Evolutionary conservation across 1,139 yeast species (phyloP).

Genomic region (Hyphopichia wangnamkhiaoensis): DNA sequence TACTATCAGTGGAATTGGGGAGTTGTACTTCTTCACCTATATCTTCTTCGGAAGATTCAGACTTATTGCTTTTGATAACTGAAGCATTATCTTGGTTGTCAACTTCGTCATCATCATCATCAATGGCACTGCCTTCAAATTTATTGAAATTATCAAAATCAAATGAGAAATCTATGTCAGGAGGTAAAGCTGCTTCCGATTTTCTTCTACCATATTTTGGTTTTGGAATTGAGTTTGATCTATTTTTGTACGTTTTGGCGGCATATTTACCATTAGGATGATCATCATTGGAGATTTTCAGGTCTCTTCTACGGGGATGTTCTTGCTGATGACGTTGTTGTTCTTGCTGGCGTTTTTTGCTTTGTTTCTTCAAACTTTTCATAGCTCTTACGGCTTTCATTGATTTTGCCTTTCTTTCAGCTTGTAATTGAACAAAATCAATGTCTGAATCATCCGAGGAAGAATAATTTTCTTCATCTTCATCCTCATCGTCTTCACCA

Average conservation of each 20-base stretch:
- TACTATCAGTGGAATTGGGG: conserved; percentile 3
- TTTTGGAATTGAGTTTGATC: conserved; percentile 22
- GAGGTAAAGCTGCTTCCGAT: conserved; percentile 45
- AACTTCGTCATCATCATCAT: conserved; percentile 21
- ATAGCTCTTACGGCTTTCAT: conserved; percentile 52
- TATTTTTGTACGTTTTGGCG: conserved; percentile 5
- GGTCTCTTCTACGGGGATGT: conserved; percentile 6
- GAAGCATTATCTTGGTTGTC: conserved; percentile 12
- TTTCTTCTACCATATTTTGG: conserved; percentile 40
- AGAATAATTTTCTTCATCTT: conserved; percentile 34
- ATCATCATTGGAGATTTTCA: conserved; percentile 5
- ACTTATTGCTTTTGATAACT: conserved; percentile 24
- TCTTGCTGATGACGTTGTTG: conserved; percentile 7
- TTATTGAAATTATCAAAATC: conserved; percentile 46
- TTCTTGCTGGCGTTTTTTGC: conserved; percentile 9
- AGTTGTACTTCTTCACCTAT: conserved; percentile 62
- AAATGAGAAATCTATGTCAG: conserved; percentile 57
- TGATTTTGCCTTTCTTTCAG: conserved; percentile 60
- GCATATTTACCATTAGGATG: not conserved
- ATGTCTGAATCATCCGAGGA: conserved; percentile 68
- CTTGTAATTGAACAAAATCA: conserved; percentile 70
- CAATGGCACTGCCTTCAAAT: conserved; percentile 14
- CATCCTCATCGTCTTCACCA: conserved; percentile 35
- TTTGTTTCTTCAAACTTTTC: conserved; percentile 18
- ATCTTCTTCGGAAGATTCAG: conserved; percentile 52